Conservation (phyloP, 768 basidiomycete species). For the Piloderma croceum region DNA sequence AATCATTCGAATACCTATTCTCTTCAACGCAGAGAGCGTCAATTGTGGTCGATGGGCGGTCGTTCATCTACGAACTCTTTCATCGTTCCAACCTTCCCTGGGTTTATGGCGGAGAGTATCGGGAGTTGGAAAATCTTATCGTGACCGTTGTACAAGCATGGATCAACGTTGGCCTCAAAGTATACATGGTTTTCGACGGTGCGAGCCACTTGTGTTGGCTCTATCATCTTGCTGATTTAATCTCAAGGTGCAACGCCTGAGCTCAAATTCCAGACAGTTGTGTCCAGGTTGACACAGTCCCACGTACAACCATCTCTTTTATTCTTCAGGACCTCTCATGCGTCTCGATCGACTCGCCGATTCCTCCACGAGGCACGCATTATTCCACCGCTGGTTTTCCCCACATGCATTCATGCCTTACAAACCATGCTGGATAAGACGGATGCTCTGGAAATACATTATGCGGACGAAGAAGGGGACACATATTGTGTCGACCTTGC, state of each 20-base stretch:
- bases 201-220: background rate
- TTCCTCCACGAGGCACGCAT: constrained; percentile 73
- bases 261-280: constrained; percentile 67
- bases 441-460: constrained; percentile 48
- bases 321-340: constrained; percentile 74
- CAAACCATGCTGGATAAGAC: constrained; percentile 30
- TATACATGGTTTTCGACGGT: constrained; percentile 86
- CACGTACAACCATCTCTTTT: constrained; percentile 58
- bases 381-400: constrained; percentile 61
- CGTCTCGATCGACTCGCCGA: constrained; percentile 56
- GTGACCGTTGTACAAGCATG: constrained; percentile 54
- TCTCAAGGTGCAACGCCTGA: constrained; percentile 57
- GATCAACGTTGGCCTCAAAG: constrained; percentile 57
- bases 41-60: constrained; percentile 80
- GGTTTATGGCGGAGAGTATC: constrained; percentile 84
- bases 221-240: constrained; percentile 5
- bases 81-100: constrained; percentile 60
- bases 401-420: constrained; percentile 54
- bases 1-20: constrained; percentile 31
- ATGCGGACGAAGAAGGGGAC: constrained; percentile 80
- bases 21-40: constrained; percentile 26
- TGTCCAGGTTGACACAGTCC: constrained; percentile 52
- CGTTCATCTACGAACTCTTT: constrained; percentile 77
- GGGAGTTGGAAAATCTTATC: constrained; percentile 46
- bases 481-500: constrained; percentile 83